Base-by-base conservation (phyloP, 495 filamentous ascomycete species). In the Penicillium alfredii region DNA sequence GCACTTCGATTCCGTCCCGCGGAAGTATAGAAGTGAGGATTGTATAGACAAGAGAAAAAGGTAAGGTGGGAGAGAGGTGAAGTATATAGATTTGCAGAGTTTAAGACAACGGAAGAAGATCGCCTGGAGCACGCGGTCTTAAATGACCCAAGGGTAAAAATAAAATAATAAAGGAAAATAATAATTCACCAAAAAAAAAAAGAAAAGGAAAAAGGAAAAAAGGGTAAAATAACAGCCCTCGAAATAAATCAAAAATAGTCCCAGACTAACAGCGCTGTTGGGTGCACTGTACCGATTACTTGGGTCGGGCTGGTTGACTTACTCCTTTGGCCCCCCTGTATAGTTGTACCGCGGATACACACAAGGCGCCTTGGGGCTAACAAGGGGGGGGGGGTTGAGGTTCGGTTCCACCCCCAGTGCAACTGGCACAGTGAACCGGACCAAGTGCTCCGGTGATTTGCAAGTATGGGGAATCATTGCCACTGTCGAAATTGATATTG, bases 311-410 rank as follows among this genome's bases (percentile, higher is more conserved):
- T 46, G 45, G 40, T 42, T 47, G 46, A n/a, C n/a, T 42, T 37
- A 36, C 38, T 40, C 53, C 42, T 51, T 54, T 51, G 53, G 49
- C 50, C 44, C 49, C 44, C 44, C 40, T 39, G 30, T 43, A 38
- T 40, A 31, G 44, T 33, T 38, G 45, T 56, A 56, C 47, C 47
- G 47, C 49, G 42, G 52, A 53, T 56, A 56, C 49, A 41, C 25
- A 53, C 49, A 45, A 44, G 40, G 33, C 42, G 42, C 32, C 19
- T 38, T 29, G 38, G 35, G 28, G 39, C 40, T 47, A 51, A 43
- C 44, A 52, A 48, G 42, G 41, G 40, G 34, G 17, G 6, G 15
- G 26, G 33, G 32, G 28, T 21, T 19, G 37, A 32, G 34, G 31
- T 18, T 30, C 10, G 30, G 34, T 33, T 49, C 45, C 52, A 47